Base-by-base conservation (phyloP, 2,329 filamentous ascomycete genomes). In the Cordyceps farinosa region DNA sequence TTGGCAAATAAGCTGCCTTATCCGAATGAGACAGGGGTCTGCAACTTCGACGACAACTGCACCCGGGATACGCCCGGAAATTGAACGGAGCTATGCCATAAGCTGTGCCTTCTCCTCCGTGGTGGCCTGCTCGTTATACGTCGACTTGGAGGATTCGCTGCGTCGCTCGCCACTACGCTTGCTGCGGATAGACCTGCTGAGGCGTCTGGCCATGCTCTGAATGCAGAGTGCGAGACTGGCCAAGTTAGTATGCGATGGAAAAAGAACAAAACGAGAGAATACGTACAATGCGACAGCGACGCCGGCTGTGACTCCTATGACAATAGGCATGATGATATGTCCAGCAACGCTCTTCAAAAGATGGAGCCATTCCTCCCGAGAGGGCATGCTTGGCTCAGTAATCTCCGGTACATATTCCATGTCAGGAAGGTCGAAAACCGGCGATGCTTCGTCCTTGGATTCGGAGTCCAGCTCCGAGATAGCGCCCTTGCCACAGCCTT, bases 221-320 rank as follows among this genome's bases (percentile, higher is more conserved):
- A 89, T 73, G 63, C 87, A 76, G 82, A 91, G 88, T 61, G 87
- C 88, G 53, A 91, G 72, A 47, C 82, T 84, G 61, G 51, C 22
- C 15, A 32, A 51, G 67, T 79, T 68, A 78, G 76, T 42, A 62
- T 54, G 36, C 9, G 45, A 40, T 6, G 7, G 47, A 34, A 32
- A 51, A 42, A 40, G 30, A 38, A 61, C 32, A 5, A n/a, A 5
- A 53, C 34, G 47, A 44, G 15, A 34, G 6, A 42, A 53, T 66
- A 79, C 81, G 72, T 78, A 84, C 81, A 90, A 73, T 74, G 88
- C 89, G 66, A 88, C 86, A 36, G 82, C 80, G 61, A 91, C 82
- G 70, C 89, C 90, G 51, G 87, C 87, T 30, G 86, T 81, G 66
- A 91, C 81, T 64, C 90, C 90, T 66, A 91, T 81, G 59, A 89